Evolutionary conservation across 306 rosid species (phyloP), one percentile per base, ranked within the genome.

Genomic region (Carpinus fangiana): DNA sequence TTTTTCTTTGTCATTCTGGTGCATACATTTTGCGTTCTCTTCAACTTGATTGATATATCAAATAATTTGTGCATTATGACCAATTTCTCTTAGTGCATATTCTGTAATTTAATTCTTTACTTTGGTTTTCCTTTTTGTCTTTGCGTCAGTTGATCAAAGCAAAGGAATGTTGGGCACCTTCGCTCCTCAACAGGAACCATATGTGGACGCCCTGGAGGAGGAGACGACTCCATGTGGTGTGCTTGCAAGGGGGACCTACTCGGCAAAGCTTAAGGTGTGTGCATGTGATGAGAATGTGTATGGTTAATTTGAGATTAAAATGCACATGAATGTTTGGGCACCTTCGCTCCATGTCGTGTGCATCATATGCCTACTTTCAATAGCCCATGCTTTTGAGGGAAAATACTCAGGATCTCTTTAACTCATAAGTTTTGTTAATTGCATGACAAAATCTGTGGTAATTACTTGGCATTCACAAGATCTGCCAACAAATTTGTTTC

Each of bases 131-230:
- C 64, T 4, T 52, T 53, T 28, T 54, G 20, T 52, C 10, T 57
- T 73, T 67, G 41, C 34, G 70, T 84, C 88, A 95, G 98, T 95
- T 83, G 97, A 95, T 76, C 90, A 89, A 68, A 91, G 88, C 82
- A 79, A 86, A 80, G 98, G 98, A 81, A 95, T 95, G 98, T 70
- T 95, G 86, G 98, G 98, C 56, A 91, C 98, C 47, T 95, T 95
- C 81, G 98, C 98, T 71, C 98, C 98, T 64, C 90, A 86, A 7
- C 86, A 74, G 74, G 98, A 91, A 20, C 92, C 91, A 2, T 91
- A 91, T 73, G 90, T 79, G 47, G 80, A 88, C 72, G 82, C 88
- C 48, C 87, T 95, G 88, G 92, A 95, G 21, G 98, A 95, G 86
- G 98, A 95, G 72, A 90, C 87, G 34, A 88, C 98, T 82, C 98